phyloP scores from a whole-genome alignment of 2,329 filamentous ascomycete genomes.

The Thielaviopsis ethacetica region DNA sequence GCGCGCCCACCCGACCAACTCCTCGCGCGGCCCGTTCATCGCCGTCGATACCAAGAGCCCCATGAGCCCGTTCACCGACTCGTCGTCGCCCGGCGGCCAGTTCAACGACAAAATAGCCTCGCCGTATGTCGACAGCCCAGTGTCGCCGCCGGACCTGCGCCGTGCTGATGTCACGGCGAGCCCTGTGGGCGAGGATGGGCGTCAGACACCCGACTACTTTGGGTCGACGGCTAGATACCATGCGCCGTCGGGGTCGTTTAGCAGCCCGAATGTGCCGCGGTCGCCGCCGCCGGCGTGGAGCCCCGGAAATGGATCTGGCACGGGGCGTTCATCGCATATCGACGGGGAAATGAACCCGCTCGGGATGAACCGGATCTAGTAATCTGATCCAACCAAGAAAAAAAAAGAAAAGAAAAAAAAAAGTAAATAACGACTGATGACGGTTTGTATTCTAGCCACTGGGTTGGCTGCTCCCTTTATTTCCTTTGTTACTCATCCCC shows the following conservation, averaged over 20 bases:
- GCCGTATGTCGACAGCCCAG: neutral
- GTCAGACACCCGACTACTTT: constrained; percentile 38
- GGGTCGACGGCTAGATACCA: constrained; percentile 37
- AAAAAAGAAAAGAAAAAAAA: neutral
- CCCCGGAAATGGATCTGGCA: constrained; percentile 12
- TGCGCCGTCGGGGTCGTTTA: constrained; percentile 37
- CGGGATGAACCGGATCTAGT: constrained; percentile 40
- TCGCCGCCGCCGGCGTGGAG: constrained; percentile 9
- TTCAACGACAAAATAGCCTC: constrained; percentile 10
- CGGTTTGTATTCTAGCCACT: neutral
- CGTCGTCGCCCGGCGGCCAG: neutral
- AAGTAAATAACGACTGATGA: neutral
- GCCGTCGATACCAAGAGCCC: constrained; percentile 1
- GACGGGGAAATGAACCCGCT: constrained; percentile 33
- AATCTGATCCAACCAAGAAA: constrained; percentile 12
- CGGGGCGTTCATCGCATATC: neutral
- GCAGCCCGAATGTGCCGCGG: constrained; percentile 34
- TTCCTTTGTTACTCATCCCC: neutral
- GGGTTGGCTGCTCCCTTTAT: neutral
- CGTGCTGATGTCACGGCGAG: neutral
- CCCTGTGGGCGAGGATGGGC: constrained; percentile 18
- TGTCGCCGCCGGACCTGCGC: neutral
- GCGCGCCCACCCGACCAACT: constrained; percentile 8
- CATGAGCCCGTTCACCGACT: neutral
- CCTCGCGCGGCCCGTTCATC: neutral